These are phyloP conservation scores for Arabidopsis suecica DNA, from an alignment of 345 rosid genomes.

Conservation along the genomic window DNA sequence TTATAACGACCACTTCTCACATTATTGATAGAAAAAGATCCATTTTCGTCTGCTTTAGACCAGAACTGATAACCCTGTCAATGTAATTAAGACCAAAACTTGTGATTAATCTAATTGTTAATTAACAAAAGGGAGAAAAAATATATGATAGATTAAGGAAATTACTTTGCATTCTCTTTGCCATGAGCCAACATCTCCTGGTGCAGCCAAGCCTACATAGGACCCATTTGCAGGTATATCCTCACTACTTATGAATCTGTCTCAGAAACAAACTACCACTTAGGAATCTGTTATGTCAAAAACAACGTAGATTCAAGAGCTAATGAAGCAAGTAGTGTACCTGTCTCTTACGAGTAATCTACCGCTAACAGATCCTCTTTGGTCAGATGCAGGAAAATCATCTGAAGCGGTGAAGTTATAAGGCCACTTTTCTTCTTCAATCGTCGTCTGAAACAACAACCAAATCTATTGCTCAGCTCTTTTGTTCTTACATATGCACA, in stretches of 20 bases:
- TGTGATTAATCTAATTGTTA: neutral
- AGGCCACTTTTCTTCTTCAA: conserved; percentile 80
- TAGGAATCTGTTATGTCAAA: neutral
- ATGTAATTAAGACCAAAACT: conserved; percentile 4
- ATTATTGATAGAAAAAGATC: conserved; percentile 58
- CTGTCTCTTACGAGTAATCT: conserved; percentile 71
- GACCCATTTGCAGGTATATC: conserved; percentile 58
- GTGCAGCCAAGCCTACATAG: conserved; percentile 79
- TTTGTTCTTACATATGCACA: neutral
- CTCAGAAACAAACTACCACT: conserved; percentile 30
- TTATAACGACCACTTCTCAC: conserved; percentile 66
- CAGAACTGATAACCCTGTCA: conserved; percentile 91
- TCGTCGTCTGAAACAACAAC: conserved; percentile 53
- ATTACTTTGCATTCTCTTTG: conserved; percentile 85
- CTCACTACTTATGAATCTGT: conserved; percentile 52
- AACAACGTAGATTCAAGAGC: neutral
- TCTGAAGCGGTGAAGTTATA: conserved; percentile 73
- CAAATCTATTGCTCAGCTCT: conserved; percentile 3
- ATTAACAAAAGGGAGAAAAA: neutral
- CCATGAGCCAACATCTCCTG: conserved; percentile 94
- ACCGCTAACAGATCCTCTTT: conserved; percentile 69
- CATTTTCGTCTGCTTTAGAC: conserved; percentile 64
- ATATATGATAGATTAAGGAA: conserved; percentile 21
- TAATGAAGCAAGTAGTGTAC: conserved; percentile 42
- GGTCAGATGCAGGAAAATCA: conserved; percentile 66